Evolutionary conservation across 1,139 yeast species (phyloP), one percentile per base, ranked within the genome.

Genomic region (Taphrina communis): DNA sequence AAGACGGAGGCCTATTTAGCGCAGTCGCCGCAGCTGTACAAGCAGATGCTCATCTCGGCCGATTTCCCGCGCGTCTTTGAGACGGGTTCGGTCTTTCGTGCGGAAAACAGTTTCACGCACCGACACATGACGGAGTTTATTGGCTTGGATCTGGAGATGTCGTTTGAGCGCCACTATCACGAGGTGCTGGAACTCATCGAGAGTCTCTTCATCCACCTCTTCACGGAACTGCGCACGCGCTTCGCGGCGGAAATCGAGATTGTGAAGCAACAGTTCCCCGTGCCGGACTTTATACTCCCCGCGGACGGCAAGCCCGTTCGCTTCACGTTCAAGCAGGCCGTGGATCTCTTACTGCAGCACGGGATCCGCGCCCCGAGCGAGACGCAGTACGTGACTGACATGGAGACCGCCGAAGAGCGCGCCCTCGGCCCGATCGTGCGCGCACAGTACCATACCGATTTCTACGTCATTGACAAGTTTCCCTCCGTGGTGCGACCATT

Each of bases 101-200:
- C 99, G 70, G 99, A 94, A 81, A 94, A 94, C 84, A 93, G 98
- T 73, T 92, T 94, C 82, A 94, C 99, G 39, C 98, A 94, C 80
- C 93, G 99, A 82, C 99, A 94, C 81, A 89, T 94, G 97, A 94
- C 99, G 70, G 99, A 94, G 81, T 94, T 94, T 80, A 90, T 89
- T 71, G 99, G 99, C 70, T 87, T 95, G 76, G 99, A 94, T 84
- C 82, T 94, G 82, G 99, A 94, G 81, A 91, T 95, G 97, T 90
- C 97, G 7, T 90, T 94, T 78, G 98, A 94, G 82, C 97, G 93
- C 81, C 97, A 94, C 81, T 94, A 94, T 80, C 96, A 95, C 77
- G 99, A 94, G 82, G 96, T 89, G 57, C 83, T 94, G 76, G 96
- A 92, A 73, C 82, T 87, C 44, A 84, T 94, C 77, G 87, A 88